Percentiles rank a stretch among this genome's conserved stretches.
Conservation (phyloP, 352 stramenopile species). For the Globisporangium nodosum region DNA sequence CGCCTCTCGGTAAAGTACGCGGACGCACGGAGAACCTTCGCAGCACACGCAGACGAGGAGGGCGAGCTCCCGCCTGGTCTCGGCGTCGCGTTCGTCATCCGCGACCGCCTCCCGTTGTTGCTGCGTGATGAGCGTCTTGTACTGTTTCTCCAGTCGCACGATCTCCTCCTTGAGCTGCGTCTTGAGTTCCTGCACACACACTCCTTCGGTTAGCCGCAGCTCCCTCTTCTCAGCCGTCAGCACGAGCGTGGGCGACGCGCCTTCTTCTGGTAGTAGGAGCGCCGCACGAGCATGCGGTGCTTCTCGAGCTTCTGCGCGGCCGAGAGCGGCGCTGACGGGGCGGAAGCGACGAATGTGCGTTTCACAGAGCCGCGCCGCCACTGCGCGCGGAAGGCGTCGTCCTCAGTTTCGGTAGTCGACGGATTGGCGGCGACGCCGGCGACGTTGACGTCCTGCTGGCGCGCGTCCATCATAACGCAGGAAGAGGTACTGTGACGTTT, state of each 20-base stretch:
- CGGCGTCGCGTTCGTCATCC: background rate
- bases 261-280: slow-evolving; percentile 36
- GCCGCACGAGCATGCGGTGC: slow-evolving; percentile 45
- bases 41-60: slow-evolving; percentile 11
- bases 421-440: too few relatives aligned
- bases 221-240: too few relatives aligned
- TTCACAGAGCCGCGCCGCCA: too few relatives aligned
- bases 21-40: slow-evolving; percentile 5
- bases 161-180: slow-evolving; percentile 21
- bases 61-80: slow-evolving; percentile 3
- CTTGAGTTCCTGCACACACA: slow-evolving; percentile 15
- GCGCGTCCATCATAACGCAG: too few relatives aligned
- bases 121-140: slow-evolving; percentile 20
- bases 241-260: slow-evolving; percentile 8
- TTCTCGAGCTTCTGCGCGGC: slow-evolving; percentile 35
- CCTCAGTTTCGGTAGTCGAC: too few relatives aligned
- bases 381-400: too few relatives aligned
- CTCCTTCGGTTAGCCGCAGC: too few relatives aligned
- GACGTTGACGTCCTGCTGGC: too few relatives aligned
- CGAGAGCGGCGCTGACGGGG: slow-evolving; percentile 9
- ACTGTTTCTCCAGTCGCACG: slow-evolving; percentile 19
- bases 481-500: too few relatives aligned
- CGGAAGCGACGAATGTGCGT: too few relatives aligned
- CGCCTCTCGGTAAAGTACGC: slow-evolving; percentile 14
- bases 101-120: background rate